Evolutionary conservation across 768 basidiomycete genomes (phyloP).

Genomic region (Dentipellis fragilis): DNA sequence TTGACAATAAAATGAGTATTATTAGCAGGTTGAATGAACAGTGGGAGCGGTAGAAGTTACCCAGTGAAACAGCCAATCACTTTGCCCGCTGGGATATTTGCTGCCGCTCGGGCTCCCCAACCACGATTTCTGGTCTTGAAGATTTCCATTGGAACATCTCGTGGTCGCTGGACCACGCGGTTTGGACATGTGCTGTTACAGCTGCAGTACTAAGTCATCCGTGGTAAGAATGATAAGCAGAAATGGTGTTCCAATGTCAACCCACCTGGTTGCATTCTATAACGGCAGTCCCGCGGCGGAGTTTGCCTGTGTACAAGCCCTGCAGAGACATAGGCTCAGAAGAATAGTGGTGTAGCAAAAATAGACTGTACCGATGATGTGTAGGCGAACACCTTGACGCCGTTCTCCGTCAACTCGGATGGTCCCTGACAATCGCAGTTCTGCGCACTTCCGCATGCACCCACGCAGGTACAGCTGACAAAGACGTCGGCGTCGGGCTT

Average conservation of each 20-base stretch:
- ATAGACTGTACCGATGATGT: constrained; percentile 22
- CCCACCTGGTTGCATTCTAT: constrained; percentile 57
- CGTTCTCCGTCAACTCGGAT: constrained; percentile 28
- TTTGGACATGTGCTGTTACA: constrained; percentile 45
- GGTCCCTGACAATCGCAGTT: constrained; percentile 39
- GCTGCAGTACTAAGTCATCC: constrained; percentile 25
- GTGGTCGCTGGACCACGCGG: constrained; percentile 50
- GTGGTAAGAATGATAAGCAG: not conserved
- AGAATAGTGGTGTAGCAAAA: not conserved
- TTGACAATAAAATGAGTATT: too few relatives aligned
- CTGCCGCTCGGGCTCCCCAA: constrained; percentile 53
- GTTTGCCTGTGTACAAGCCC: constrained; percentile 40
- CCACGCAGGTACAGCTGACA: constrained; percentile 33
- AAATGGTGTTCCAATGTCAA: not conserved
- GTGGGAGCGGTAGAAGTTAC: constrained; percentile 21
- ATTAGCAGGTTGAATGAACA: too few relatives aligned
- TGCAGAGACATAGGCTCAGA: constrained; percentile 14
- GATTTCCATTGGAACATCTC: constrained; percentile 49
- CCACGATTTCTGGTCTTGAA: constrained; percentile 53
- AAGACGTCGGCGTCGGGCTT: constrained; percentile 23
- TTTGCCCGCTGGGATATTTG: constrained; percentile 37
- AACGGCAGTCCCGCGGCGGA: constrained; percentile 35
- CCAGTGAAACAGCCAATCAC: constrained; percentile 64
- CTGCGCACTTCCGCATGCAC: constrained; percentile 21
- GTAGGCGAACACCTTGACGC: constrained; percentile 32